Conservation (phyloP, 768 basidiomycete species). For the Piloderma croceum region DNA sequence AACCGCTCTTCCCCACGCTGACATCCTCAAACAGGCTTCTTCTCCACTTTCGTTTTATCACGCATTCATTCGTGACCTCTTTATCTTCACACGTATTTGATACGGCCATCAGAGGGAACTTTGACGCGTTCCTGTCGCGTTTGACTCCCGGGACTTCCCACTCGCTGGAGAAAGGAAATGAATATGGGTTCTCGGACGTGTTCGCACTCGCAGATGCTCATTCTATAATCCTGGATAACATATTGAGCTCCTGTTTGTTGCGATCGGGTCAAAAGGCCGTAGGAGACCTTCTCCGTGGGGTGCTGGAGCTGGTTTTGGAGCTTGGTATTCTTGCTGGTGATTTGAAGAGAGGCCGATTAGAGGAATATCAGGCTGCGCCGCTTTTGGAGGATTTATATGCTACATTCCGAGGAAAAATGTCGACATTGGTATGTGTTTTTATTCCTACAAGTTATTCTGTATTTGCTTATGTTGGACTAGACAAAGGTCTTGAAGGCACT, state of each 20-base stretch:
- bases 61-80: constrained; percentile 63
- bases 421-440: constrained; percentile 45
- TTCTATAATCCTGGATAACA: constrained; percentile 63
- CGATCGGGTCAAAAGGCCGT: constrained; percentile 61
- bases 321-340: constrained; percentile 63
- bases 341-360: constrained; percentile 43
- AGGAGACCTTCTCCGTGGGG: constrained; percentile 58
- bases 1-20: constrained; percentile 56
- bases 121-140: constrained; percentile 58
- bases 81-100: constrained; percentile 73
- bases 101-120: constrained; percentile 74
- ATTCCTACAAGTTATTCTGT: not conserved
- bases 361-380: constrained; percentile 62
- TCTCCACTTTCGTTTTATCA: constrained; percentile 67
- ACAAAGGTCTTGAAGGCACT: constrained; percentile 48
- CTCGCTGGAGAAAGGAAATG: not conserved
- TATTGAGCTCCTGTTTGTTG: constrained; percentile 70
- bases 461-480: constrained; percentile 28
- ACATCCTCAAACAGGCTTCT: constrained; percentile 47
- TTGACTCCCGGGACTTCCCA: constrained; percentile 22
- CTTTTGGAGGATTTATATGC: constrained; percentile 48
- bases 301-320: constrained; percentile 61
- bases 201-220: constrained; percentile 38
- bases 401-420: constrained; percentile 52
- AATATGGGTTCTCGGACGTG: not conserved